Base-by-base conservation (phyloP, 2,329 filamentous ascomycete species). In the Pseudogymnoascus sp. region DNA sequence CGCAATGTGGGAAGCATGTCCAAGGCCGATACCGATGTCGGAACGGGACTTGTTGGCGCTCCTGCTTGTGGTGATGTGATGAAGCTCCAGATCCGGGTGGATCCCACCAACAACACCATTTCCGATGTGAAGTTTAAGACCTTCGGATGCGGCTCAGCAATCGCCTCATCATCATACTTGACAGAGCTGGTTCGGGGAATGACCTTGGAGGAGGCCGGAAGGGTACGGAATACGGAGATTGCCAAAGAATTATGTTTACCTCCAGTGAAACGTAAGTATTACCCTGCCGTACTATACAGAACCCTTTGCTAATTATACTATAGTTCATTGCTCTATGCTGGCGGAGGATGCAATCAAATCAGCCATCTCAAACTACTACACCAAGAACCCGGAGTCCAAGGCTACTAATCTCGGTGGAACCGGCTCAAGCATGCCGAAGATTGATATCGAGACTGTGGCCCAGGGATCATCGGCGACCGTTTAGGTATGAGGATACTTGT, bases 71-170 rank as follows among this genome's bases (percentile, higher is more conserved):
- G 91, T 77, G 91, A 96, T 76, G 91, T 96, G 66, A 96, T 96
- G 89, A 95, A 95, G 77, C 83, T 96, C 36, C 90, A 96, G 80
- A 96, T 96, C 77, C 88, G 91, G 65, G 93, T 97, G 71, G 92
- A 97, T 78, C 90, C 90, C 68, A 83, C 88, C 71, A 91, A 86
- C 72, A 90, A 95, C 76, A 93, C 87, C 70, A 97, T 97, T 75
- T 87, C 87, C 71, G 93, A 97, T 71, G 93, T 96, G 75, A 95
- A 96, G 79, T 97, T 97, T 85, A 97, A 97, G 86, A 97, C 93
- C 0, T 97, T 97, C 74, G 93, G 93, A 61, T 97, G 93, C 75
- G 93, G 93, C 63, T 92, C 88, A 31, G 95, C 95, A 68, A 99
- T 99, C 77, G 95, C 95, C 47, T 93, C 89, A 68, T 96, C 90